Conservation (phyloP, 2,329 filamentous ascomycete genomes). For the Aspergillus neoniger region DNA sequence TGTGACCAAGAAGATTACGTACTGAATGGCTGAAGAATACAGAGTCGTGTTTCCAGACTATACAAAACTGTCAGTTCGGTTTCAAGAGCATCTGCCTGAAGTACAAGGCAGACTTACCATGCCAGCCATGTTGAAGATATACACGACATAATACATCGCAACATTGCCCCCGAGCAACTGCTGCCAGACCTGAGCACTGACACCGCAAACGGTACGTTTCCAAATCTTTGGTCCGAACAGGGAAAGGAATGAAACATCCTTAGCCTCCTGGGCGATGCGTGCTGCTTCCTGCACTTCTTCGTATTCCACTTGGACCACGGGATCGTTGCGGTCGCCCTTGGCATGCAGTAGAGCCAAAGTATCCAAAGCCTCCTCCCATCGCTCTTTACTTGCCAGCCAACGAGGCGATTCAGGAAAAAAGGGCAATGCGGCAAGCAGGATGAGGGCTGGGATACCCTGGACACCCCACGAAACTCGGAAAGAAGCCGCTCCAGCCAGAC, state of each 20-base stretch:
- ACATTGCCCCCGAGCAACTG: constrained; percentile 61
- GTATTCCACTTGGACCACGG: constrained; percentile 58
- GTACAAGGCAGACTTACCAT: constrained; percentile 36
- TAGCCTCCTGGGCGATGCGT: constrained; percentile 33
- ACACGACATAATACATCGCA: constrained; percentile 62
- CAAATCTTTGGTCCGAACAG: constrained; percentile 53
- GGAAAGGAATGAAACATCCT: constrained; percentile 38
- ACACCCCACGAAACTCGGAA: constrained; percentile 65
- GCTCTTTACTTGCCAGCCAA: constrained; percentile 62
- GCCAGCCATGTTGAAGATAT: constrained; percentile 62
- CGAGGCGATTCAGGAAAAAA: constrained; percentile 64
- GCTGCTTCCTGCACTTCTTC: constrained; percentile 40
- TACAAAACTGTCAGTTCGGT: constrained; percentile 12
- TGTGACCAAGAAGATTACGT: constrained; percentile 58
- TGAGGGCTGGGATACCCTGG: constrained; percentile 61
- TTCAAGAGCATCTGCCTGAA: neutral
- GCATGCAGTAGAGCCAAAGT: constrained; percentile 61
- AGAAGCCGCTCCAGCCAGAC: constrained; percentile 43
- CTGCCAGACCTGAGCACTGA: constrained; percentile 59
- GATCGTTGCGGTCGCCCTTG: constrained; percentile 55
- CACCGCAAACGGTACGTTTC: constrained; percentile 54
- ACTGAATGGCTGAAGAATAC: constrained; percentile 59
- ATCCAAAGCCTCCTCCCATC: constrained; percentile 55
- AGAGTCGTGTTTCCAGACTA: constrained; percentile 45
- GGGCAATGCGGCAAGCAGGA: constrained; percentile 56